Conservation (phyloP, 331 rosid species). For the Pyrus hybrid region DNA sequence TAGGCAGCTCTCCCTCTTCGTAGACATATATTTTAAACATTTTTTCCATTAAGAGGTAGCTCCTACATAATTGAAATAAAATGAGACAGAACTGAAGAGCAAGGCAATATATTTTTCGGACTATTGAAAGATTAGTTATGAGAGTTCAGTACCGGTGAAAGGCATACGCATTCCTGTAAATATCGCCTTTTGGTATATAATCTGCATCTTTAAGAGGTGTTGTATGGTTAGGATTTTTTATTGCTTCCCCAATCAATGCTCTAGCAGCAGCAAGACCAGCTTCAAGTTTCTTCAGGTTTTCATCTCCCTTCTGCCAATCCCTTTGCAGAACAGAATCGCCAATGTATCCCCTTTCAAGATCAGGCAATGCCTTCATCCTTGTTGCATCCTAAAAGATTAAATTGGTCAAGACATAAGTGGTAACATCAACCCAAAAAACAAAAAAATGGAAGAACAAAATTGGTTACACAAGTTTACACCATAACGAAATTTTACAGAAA, state of each 20-base stretch:
- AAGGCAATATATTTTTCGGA: background rate
- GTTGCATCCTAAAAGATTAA: slow-evolving; percentile 9
- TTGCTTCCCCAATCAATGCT: slow-evolving; percentile 40
- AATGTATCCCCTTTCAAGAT: background rate
- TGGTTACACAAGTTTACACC: background rate
- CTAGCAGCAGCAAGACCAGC: slow-evolving; percentile 42
- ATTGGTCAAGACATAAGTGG: background rate
- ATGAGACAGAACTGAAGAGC: background rate
- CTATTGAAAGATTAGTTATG: background rate
- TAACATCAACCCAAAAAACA: too few relatives aligned
- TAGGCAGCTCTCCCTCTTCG: slow-evolving; percentile 59
- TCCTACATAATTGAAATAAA: slow-evolving; percentile 23
- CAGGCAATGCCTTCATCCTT: background rate
- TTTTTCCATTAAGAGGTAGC: slow-evolving; percentile 45
- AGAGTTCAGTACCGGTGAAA: slow-evolving; percentile 31
- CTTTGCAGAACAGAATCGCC: background rate
- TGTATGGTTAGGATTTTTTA: slow-evolving; percentile 1
- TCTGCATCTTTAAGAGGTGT: slow-evolving; percentile 20
- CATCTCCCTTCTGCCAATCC: slow-evolving; percentile 10
- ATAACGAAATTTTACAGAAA: background rate
- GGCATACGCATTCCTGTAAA: slow-evolving; percentile 37
- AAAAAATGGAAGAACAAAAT: background rate
- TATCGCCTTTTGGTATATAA: slow-evolving; percentile 34
- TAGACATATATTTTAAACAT: slow-evolving; percentile 44
- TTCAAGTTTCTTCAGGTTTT: slow-evolving; percentile 36